phyloP scores from a whole-genome alignment of 108 stramenopile species.

The Nannochloropsis gaditana region DNA sequence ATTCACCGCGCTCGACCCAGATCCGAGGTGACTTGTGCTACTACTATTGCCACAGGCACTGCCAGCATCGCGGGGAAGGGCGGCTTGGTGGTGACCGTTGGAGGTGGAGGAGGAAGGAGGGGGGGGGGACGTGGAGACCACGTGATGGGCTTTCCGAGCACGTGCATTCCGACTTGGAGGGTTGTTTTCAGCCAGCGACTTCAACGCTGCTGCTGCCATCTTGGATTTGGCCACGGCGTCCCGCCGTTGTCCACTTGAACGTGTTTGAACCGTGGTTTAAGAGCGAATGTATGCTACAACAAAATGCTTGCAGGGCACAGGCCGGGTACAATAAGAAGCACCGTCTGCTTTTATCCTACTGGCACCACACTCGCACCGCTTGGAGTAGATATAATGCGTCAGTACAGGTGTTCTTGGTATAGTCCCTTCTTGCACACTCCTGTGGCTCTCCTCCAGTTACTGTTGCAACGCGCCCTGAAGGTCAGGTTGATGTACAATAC shows the following conservation, averaged over 20 bases:
- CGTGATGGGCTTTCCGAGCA: background rate
- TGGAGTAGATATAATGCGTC: too few species aligned
- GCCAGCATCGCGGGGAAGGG: background rate
- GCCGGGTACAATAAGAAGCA: background rate
- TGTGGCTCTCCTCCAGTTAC: too few species aligned
- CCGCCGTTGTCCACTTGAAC: background rate
- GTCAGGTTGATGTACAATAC: too few species aligned
- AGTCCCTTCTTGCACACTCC: too few species aligned
- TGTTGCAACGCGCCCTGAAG: too few species aligned
- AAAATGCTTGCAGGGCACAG: background rate
- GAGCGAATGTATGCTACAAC: constrained; percentile 2
- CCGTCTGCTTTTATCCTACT: background rate
- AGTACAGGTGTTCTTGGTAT: too few species aligned
- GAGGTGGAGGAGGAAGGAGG: background rate
- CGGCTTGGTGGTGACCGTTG: background rate
- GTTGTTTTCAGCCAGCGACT: background rate
- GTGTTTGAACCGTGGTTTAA: constrained; percentile 18
- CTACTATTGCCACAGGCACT: background rate
- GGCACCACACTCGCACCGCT: too few species aligned
- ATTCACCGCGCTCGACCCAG: too few species aligned
- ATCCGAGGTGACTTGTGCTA: background rate
- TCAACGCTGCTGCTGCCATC: background rate
- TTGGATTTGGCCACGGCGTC: background rate
- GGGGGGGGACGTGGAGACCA: background rate
- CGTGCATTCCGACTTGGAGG: background rate